These are phyloP conservation scores for Vickermania spadyakhi DNA, from an alignment of 208 protist species.

Conservation along the genomic window DNA sequence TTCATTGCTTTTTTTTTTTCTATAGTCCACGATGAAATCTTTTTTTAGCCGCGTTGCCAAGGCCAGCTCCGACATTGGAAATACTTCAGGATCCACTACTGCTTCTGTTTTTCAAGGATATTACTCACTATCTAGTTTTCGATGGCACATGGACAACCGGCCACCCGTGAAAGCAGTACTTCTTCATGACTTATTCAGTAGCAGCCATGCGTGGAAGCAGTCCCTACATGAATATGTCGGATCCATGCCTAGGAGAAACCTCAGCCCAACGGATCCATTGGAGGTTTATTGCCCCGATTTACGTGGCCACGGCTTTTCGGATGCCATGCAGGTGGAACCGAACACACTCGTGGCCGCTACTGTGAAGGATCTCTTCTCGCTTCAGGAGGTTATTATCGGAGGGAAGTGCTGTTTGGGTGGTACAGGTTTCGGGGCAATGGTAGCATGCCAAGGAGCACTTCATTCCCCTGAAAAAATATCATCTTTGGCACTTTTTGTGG, in stretches of 20 bases:
- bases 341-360: constrained; percentile 25
- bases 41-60: too few species aligned
- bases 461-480: constrained; percentile 40
- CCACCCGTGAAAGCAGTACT: constrained; percentile 49
- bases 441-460: constrained; percentile 45
- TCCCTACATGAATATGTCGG: constrained; percentile 32
- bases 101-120: constrained; percentile 16
- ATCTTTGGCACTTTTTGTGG: constrained; percentile 56
- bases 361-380: constrained; percentile 43
- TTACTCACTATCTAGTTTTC: constrained; percentile 55
- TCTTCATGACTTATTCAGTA: constrained; percentile 70
- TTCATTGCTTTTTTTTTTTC: too few species aligned
- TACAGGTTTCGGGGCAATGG: constrained; percentile 67
- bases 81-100: neutral
- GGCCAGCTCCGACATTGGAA: neutral
- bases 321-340: constrained; percentile 8
- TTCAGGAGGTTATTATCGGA: constrained; percentile 38
- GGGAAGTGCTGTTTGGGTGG: constrained; percentile 34
- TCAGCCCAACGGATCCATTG: constrained; percentile 43
- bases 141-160: constrained; percentile 75
- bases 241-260: constrained; percentile 25
- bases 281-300: constrained; percentile 77
- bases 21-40: too few species aligned
- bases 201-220: constrained; percentile 45
- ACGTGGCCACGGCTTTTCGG: constrained; percentile 62